Percentiles rank a stretch among this genome's conserved stretches.
These are phyloP conservation scores for Tetradesmus lagerheimii DNA, from an alignment of 139 green algal genomes.

Conservation along the genomic window DNA sequence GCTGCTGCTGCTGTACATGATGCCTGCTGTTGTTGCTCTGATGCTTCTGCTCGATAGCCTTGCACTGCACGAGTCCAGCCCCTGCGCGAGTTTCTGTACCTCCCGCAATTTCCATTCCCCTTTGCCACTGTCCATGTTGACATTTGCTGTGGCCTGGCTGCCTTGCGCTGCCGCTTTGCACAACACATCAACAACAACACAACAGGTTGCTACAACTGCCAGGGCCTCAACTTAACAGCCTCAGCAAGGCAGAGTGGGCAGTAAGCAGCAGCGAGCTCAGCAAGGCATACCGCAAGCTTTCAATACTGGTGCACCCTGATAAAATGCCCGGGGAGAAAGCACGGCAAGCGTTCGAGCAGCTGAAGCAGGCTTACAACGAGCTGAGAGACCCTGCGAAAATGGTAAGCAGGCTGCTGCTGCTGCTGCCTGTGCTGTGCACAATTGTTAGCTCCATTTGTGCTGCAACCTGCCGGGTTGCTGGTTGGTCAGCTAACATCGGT, in stretches of 20 bases:
- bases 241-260: conserved; percentile 64
- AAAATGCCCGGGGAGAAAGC: conserved; percentile 59
- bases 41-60: no score
- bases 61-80: no score
- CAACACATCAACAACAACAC: background rate
- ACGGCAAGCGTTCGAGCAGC: conserved; percentile 56
- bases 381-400: conserved; percentile 64
- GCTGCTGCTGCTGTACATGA: background rate
- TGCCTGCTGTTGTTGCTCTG: no score
- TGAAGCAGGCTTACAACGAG: conserved; percentile 73
- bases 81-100: no score
- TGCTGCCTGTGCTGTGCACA: background rate
- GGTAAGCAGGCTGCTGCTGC: background rate
- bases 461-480: no score
- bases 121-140: no score
- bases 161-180: background rate
- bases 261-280: conserved; percentile 63
- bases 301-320: conserved; percentile 79
- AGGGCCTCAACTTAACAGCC: conserved; percentile 59
- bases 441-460: no score
- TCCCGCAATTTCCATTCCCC: no score
- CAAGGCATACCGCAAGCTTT: conserved; percentile 74
- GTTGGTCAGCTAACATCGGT: no score
- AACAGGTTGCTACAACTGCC: conserved; percentile 75
- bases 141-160: background rate